Conservation (phyloP, 2,329 filamentous ascomycete species). For the Aschersonia sp. region DNA sequence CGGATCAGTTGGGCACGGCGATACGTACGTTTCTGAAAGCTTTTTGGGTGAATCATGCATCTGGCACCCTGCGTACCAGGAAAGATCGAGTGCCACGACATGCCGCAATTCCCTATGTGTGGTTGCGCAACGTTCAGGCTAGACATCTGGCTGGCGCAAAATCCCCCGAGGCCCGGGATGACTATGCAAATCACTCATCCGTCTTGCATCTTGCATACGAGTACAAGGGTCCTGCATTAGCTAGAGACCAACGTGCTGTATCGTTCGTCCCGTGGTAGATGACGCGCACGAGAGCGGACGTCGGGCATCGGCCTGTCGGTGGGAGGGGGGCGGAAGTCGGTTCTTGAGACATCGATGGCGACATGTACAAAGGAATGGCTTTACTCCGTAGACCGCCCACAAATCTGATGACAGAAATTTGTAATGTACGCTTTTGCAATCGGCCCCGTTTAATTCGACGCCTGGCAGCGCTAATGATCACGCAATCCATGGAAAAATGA, state of each 20-base stretch:
- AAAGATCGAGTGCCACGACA: no score
- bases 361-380: slow-evolving; percentile 1
- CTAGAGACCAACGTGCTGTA: background rate
- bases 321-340: slow-evolving; percentile 4
- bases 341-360: slow-evolving; percentile 3
- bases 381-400: slow-evolving; percentile 1
- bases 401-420: slow-evolving; percentile 10
- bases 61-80: no score
- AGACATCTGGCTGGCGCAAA: no score
- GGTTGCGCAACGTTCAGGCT: no score
- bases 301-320: slow-evolving; percentile 5
- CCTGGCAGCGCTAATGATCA: slow-evolving; percentile 16
- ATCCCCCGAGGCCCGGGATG: no score
- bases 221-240: background rate
- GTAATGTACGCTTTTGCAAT: slow-evolving; percentile 12
- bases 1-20: no score
- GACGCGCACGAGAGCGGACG: background rate
- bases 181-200: no score
- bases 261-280: no score
- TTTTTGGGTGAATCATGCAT: no score
- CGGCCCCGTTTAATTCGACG: background rate
- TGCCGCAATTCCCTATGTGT: no score
- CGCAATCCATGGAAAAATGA: slow-evolving; percentile 16
- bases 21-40: no score
- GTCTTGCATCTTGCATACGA: background rate